A percentile compares a stretch with the other conserved stretches of the same genome.
Evolutionary conservation across 139 green algal genomes (phyloP).

Genomic region (Dunaliella primolecta): DNA sequence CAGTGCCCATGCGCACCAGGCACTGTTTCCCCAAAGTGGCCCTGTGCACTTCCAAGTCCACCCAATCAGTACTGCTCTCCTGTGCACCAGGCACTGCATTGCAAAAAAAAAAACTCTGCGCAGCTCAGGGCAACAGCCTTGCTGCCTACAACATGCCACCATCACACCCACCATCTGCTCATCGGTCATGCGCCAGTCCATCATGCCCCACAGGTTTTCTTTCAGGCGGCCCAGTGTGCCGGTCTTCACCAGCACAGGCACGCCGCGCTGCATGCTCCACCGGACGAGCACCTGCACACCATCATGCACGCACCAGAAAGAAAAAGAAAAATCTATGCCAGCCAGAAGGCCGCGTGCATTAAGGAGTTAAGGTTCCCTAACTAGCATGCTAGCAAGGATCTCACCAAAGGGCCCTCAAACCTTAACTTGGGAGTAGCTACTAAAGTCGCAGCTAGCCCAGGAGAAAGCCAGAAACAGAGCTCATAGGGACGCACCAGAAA

Average conservation of each 20-base stretch:
- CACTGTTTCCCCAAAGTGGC: background rate
- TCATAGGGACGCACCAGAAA: too few species aligned
- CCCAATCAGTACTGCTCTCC: too few species aligned
- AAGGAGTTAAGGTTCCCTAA: too few species aligned
- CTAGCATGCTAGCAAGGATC: too few species aligned
- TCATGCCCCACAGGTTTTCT: background rate
- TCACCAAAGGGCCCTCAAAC: too few species aligned
- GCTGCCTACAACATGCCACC: background rate
- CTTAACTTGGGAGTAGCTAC: too few species aligned
- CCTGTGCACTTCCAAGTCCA: background rate
- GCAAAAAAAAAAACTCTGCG: background rate
- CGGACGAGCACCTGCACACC: constrained; percentile 69
- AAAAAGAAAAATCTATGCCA: too few species aligned
- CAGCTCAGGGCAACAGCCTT: background rate
- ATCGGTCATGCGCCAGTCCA: constrained; percentile 15
- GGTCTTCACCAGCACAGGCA: constrained; percentile 40
- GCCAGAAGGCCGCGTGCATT: too few species aligned
- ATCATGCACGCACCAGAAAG: too few species aligned
- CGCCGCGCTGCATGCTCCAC: constrained; percentile 83
- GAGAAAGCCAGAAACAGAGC: too few species aligned
- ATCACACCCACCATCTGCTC: constrained; percentile 18
- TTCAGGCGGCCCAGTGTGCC: background rate
- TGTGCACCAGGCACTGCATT: background rate
- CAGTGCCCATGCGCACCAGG: background rate
- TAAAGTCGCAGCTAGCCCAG: too few species aligned